Base-by-base conservation (phyloP, 208 protist species). In the Acanthamoeba sp. region DNA sequence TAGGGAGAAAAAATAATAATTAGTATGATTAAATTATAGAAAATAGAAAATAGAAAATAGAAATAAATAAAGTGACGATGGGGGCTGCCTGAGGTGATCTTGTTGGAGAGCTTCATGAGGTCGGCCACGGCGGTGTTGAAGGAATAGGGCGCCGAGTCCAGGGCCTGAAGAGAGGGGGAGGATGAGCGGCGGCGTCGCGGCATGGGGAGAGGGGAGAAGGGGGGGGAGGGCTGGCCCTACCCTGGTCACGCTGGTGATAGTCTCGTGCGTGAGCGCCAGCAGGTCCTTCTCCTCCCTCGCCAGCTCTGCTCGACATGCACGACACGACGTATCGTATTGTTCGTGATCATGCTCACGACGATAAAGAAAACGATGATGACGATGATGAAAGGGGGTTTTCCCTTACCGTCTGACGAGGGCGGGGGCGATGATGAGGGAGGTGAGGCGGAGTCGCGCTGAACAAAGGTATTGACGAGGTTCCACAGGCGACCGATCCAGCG, bases 31-130 rank as follows among this genome's bases (percentile, higher is more conserved):
- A 55, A 55, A 55, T 20, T 55, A 55, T 55, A 6, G 16, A 55
- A 55, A 55, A 55, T 55, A 16, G 48, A 6, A 55, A 55, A 55
- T 20, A 55, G 16, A 55, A 16, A 55, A 55, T 20, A 55, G 16
- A 16, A 55, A 55, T 55, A 71, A 27, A 34, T 12, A 71, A 27
- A 34, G n/a, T n/a, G n/a, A n/a, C n/a, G n/a, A n/a, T n/a, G n/a
- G 22, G 22, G 10, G 34, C 3, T 2, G 64, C 62, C 22, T 34
- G 94, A 93, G 36, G 34, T n/a, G 24, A 96, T 38, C 14, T 48
- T 45, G 69, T 96, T 96, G 42, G 91, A 95, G 24, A 96, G 91
- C 34, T 91, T 94, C 95, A 96, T 96, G 42, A 96, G 66, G n/a
- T 91, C 36, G 20, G 94, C 52, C 7, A 96, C 93, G 32, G 80